Percentiles rank a stretch among this genome's conserved stretches.
phyloP scores from a whole-genome alignment of 2,329 filamentous ascomycete genomes.

The Xylaria sp. region DNA sequence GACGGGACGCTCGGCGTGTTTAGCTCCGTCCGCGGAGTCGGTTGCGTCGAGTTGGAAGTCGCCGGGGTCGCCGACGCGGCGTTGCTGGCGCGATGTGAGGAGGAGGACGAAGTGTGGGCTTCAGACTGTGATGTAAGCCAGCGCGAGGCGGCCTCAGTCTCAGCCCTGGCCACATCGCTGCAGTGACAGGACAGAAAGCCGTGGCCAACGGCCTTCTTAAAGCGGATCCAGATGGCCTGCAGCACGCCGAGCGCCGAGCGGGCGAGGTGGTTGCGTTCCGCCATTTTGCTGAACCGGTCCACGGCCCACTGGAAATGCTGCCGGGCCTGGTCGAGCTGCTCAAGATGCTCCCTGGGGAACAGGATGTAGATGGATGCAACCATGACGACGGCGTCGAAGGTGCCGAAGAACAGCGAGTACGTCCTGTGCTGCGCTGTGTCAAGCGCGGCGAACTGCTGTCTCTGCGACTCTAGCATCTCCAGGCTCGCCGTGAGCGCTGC shows the following conservation, averaged over 20 bases:
- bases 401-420: constrained; percentile 65
- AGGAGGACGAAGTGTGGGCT: constrained; percentile 15
- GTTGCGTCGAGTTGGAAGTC: constrained; percentile 19
- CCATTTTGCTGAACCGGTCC: constrained; percentile 63
- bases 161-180: constrained; percentile 13
- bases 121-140: constrained; percentile 24
- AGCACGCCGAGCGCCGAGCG: constrained; percentile 60
- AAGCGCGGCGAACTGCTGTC: constrained; percentile 54
- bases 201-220: constrained; percentile 56
- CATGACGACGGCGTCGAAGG: constrained; percentile 67
- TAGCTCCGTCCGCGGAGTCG: constrained; percentile 29
- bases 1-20: constrained; percentile 20
- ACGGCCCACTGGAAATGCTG: constrained; percentile 66
- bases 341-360: constrained; percentile 60
- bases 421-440: constrained; percentile 58
- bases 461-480: constrained; percentile 60
- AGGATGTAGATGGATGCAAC: constrained; percentile 66
- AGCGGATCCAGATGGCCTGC: constrained; percentile 58
- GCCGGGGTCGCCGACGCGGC: constrained; percentile 3
- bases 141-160: constrained; percentile 29
- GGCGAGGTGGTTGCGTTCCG: constrained; percentile 58
- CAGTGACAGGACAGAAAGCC: constrained; percentile 34
- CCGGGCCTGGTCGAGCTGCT: constrained; percentile 52
- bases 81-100: constrained; percentile 13
- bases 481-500: constrained; percentile 62